phyloP scores from a whole-genome alignment of 352 stramenopile species.

The Elongisporangium prolatum region DNA sequence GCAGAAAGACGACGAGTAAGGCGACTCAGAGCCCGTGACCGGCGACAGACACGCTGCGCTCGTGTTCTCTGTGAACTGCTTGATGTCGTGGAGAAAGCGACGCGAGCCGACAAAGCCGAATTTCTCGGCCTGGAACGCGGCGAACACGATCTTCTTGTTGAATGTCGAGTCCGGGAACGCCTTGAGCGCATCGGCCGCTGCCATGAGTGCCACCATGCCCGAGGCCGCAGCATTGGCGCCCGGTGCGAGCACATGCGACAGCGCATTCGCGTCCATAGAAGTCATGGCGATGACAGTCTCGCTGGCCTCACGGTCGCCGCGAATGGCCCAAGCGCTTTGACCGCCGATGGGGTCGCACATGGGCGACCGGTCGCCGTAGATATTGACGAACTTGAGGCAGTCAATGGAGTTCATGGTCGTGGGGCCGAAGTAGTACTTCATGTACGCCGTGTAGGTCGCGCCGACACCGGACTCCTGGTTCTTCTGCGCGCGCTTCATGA shows the following conservation, averaged over 20 bases:
- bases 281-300: slow-evolving; percentile 73
- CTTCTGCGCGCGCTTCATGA: slow-evolving; percentile 47
- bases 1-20: slow-evolving; percentile 59
- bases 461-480: slow-evolving; percentile 40
- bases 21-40: slow-evolving; percentile 43
- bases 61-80: slow-evolving; percentile 41
- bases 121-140: slow-evolving; percentile 74
- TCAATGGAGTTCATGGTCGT: slow-evolving; percentile 63
- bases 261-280: slow-evolving; percentile 65
- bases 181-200: slow-evolving; percentile 62
- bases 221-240: slow-evolving; percentile 74
- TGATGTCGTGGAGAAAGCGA: slow-evolving; percentile 65
- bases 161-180: slow-evolving; percentile 57
- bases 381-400: slow-evolving; percentile 74
- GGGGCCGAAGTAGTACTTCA: slow-evolving; percentile 85
- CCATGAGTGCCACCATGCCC: slow-evolving; percentile 69
- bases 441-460: slow-evolving; percentile 66
- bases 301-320: slow-evolving; percentile 38
- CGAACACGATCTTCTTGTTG: slow-evolving; percentile 77
- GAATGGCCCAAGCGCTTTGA: slow-evolving; percentile 65
- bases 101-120: slow-evolving; percentile 82
- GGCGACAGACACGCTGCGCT: slow-evolving; percentile 38
- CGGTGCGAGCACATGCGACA: slow-evolving; percentile 67
- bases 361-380: slow-evolving; percentile 54
- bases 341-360: slow-evolving; percentile 79